These are phyloP conservation scores for Scutellaria galericulata DNA, from an alignment of 257 asterid species.

Conservation along the genomic window DNA sequence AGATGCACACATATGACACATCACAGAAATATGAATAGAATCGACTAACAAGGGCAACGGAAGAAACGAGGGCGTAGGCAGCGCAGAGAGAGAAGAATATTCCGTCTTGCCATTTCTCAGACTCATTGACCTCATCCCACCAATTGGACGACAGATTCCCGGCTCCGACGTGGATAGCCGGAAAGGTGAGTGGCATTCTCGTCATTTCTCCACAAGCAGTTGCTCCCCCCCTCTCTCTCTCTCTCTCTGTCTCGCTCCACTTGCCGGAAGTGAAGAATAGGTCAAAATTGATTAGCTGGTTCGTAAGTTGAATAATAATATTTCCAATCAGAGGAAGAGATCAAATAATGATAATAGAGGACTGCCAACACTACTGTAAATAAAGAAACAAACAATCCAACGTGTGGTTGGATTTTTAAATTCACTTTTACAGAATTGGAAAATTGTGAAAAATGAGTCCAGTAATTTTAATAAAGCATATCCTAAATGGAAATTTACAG, in stretches of 20 bases:
- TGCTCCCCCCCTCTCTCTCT: too few relatives aligned
- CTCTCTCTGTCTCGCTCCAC: conserved; percentile 29
- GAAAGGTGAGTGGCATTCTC: conserved; percentile 49
- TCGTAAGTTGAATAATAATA: conserved; percentile 20
- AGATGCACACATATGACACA: conserved; percentile 1
- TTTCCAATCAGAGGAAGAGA: conserved; percentile 38
- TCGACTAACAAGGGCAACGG: conserved; percentile 75
- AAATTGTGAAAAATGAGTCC: not conserved
- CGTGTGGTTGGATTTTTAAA: conserved; percentile 27
- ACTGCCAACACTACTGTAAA: not conserved
- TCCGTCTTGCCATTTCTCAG: conserved; percentile 87
- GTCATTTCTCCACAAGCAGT: conserved; percentile 45
- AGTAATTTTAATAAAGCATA: too few relatives aligned
- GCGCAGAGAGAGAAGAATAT: conserved; percentile 86
- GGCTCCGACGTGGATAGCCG: conserved; percentile 48
- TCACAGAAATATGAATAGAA: not conserved
- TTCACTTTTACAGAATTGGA: not conserved
- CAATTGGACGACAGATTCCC: conserved; percentile 49
- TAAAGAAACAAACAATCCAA: conserved; percentile 1
- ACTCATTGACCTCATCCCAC: conserved; percentile 93
- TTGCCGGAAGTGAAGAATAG: conserved; percentile 28
- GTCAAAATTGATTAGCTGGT: conserved; percentile 49
- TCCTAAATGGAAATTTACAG: too few relatives aligned
- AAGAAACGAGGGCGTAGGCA: conserved; percentile 74
- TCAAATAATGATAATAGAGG: conserved; percentile 21